Percentiles rank a stretch among this genome's conserved stretches.
Conservation (phyloP, 257 asterid genomes). For the Eustoma russellianum region DNA sequence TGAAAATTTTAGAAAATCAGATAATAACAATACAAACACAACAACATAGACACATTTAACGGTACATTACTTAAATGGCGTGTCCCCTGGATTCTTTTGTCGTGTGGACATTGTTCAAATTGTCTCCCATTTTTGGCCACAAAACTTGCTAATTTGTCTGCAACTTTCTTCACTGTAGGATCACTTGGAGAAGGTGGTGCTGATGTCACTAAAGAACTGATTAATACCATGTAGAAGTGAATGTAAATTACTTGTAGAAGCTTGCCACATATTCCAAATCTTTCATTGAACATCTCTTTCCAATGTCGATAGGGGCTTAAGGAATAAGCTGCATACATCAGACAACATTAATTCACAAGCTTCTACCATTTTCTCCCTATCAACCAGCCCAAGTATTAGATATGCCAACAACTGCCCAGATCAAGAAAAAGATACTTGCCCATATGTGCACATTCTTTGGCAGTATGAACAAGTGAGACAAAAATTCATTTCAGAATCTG, state of each 20-base stretch:
- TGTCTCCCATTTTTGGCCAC: constrained; percentile 97
- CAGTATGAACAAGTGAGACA: background rate
- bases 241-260: constrained; percentile 82
- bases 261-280: constrained; percentile 75
- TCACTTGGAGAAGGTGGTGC: constrained; percentile 88
- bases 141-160: constrained; percentile 89
- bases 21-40: background rate
- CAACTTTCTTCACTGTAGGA: constrained; percentile 86
- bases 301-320: constrained; percentile 55
- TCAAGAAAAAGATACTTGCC: background rate
- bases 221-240: constrained; percentile 86
- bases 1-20: too few species aligned
- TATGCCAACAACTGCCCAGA: constrained; percentile 18
- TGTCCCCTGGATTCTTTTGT: constrained; percentile 88
- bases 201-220: constrained; percentile 94
- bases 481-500: background rate
- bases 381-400: constrained; percentile 16
- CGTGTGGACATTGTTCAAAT: constrained; percentile 78
- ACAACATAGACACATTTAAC: background rate
- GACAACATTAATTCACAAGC: constrained; percentile 58
- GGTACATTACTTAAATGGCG: constrained; percentile 74
- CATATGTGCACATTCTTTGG: constrained; percentile 1
- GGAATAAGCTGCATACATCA: constrained; percentile 78
- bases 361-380: constrained; percentile 27
- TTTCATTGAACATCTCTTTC: constrained; percentile 78